Evolutionary conservation across 495 filamentous ascomycete species (phyloP).

Genomic region (Podospora pseudoanserina): DNA sequence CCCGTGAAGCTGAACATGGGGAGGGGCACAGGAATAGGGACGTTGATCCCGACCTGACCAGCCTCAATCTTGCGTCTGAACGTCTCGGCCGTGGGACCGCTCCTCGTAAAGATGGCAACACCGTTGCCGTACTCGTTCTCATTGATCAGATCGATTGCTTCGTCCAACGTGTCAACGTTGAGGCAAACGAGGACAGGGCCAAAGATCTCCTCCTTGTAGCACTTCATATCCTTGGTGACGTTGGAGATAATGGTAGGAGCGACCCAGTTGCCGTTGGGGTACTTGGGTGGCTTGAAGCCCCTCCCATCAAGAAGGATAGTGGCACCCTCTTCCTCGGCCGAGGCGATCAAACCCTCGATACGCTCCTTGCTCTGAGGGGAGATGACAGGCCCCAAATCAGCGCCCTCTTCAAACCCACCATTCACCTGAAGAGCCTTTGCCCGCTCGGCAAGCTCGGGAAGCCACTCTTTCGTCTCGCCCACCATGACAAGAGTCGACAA

Average conservation of each 20-base stretch:
- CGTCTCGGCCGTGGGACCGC: slow-evolving; percentile 55
- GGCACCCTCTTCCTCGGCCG: slow-evolving; percentile 87
- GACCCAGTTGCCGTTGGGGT: slow-evolving; percentile 95
- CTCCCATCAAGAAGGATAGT: slow-evolving; percentile 93
- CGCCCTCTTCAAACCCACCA: slow-evolving; percentile 90
- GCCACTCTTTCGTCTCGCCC: slow-evolving; percentile 89
- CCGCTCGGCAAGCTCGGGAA: slow-evolving; percentile 84
- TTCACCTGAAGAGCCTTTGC: slow-evolving; percentile 88
- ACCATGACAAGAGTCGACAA: slow-evolving; percentile 92
- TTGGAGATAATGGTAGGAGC: slow-evolving; percentile 93
- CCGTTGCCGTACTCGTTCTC: slow-evolving; percentile 65
- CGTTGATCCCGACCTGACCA: slow-evolving; percentile 77
- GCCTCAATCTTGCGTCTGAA: slow-evolving; percentile 67
- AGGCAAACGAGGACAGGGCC: slow-evolving; percentile 88
- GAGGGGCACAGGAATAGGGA: slow-evolving; percentile 80
- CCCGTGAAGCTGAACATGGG: slow-evolving; percentile 98
- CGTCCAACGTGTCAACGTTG: slow-evolving; percentile 78
- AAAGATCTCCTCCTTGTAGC: slow-evolving; percentile 97
- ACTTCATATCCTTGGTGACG: slow-evolving; percentile 86
- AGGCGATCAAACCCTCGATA: slow-evolving; percentile 84
- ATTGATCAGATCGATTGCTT: slow-evolving; percentile 64
- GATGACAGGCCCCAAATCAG: slow-evolving; percentile 96
- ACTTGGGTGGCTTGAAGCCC: slow-evolving; percentile 82
- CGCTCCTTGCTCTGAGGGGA: slow-evolving; percentile 85
- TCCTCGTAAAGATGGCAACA: slow-evolving; percentile 61